A percentile compares a stretch with the other conserved stretches of the same genome.
Evolutionary conservation across 2,329 filamentous ascomycete genomes (phyloP).

Genomic region (Parastagonospora nodorum): DNA sequence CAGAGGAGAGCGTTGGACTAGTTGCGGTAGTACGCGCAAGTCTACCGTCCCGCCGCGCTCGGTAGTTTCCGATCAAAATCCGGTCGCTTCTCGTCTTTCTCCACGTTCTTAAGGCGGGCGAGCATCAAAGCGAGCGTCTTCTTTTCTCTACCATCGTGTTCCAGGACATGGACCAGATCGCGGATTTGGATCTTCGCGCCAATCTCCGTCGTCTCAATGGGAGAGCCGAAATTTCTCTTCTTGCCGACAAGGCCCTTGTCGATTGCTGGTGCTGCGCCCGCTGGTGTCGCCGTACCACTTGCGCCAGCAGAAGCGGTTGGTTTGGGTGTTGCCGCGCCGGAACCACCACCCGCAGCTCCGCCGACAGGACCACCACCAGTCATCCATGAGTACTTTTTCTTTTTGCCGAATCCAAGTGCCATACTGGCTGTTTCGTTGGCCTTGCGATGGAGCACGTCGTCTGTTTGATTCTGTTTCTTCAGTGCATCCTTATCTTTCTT

Average conservation of each 20-base stretch:
- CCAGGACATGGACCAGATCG: conserved; percentile 79
- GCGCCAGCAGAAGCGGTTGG: conserved; percentile 29
- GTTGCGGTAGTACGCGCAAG: not conserved
- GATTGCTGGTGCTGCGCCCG: conserved; percentile 6
- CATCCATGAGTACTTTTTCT: conserved; percentile 79
- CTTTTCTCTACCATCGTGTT: conserved; percentile 73
- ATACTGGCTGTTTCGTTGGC: conserved; percentile 86
- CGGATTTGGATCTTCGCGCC: conserved; percentile 81
- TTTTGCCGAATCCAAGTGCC: conserved; percentile 68
- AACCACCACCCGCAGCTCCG: conserved; percentile 35
- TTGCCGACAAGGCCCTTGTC: conserved; percentile 59
- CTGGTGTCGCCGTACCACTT: conserved; percentile 34
- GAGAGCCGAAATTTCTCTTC: conserved; percentile 69
- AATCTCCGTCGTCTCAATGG: conserved; percentile 77
- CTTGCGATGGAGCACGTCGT: conserved; percentile 77
- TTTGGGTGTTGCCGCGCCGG: conserved; percentile 41
- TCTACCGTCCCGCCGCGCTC: conserved; percentile 10
- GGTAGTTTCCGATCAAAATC: conserved; percentile 13
- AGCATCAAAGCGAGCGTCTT: conserved; percentile 52
- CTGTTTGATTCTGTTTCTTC: conserved; percentile 73
- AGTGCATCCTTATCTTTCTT: conserved; percentile 88
- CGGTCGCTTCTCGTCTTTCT: conserved; percentile 29
- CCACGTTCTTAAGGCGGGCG: conserved; percentile 37
- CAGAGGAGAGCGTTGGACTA: not conserved
- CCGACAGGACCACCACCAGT: conserved; percentile 51